phyloP scores from a whole-genome alignment of 73 alveolate genomes.

The Paramecium biaurelia region DNA sequence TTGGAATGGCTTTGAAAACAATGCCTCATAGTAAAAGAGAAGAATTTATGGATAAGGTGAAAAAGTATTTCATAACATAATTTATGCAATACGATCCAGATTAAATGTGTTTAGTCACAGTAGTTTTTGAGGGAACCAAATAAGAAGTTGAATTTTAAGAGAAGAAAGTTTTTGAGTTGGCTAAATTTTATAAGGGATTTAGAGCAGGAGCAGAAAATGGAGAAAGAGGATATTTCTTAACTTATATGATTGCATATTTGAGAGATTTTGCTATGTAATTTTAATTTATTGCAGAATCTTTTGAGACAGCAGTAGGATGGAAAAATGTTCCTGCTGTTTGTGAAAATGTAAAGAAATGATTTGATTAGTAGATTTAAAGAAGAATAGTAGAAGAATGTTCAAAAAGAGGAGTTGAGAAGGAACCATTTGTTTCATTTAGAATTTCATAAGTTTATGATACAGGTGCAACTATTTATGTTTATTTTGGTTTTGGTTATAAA shows the following conservation, averaged over 20 bases:
- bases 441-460: slow-evolving; percentile 86
- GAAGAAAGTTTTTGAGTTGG: slow-evolving; percentile 65
- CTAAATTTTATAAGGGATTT: slow-evolving; percentile 76
- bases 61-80: slow-evolving; percentile 77
- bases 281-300: slow-evolving; percentile 81
- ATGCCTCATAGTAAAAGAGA: slow-evolving; percentile 63
- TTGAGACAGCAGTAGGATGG: slow-evolving; percentile 92
- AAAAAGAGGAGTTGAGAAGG: slow-evolving; percentile 66
- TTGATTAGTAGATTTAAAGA: slow-evolving; percentile 10
- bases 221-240: slow-evolving; percentile 84
- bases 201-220: slow-evolving; percentile 94
- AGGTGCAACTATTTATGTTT: slow-evolving; percentile 90
- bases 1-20: slow-evolving; percentile 86
- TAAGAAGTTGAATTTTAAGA: slow-evolving; percentile 71
- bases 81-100: slow-evolving; percentile 85
- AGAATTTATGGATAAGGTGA: slow-evolving; percentile 74
- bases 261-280: slow-evolving; percentile 85
- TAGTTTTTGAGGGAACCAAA: slow-evolving; percentile 88
- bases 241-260: slow-evolving; percentile 88
- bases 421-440: slow-evolving; percentile 83
- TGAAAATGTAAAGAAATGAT: slow-evolving; percentile 54
- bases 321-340: slow-evolving; percentile 77
- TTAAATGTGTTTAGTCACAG: slow-evolving; percentile 79
- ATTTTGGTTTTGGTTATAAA: slow-evolving; percentile 77
- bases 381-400: slow-evolving; percentile 70